Percentiles rank a stretch among this genome's conserved stretches.
These are phyloP conservation scores for Venturia aucupariae DNA, from an alignment of 2,329 filamentous ascomycete genomes.

Conservation along the genomic window DNA sequence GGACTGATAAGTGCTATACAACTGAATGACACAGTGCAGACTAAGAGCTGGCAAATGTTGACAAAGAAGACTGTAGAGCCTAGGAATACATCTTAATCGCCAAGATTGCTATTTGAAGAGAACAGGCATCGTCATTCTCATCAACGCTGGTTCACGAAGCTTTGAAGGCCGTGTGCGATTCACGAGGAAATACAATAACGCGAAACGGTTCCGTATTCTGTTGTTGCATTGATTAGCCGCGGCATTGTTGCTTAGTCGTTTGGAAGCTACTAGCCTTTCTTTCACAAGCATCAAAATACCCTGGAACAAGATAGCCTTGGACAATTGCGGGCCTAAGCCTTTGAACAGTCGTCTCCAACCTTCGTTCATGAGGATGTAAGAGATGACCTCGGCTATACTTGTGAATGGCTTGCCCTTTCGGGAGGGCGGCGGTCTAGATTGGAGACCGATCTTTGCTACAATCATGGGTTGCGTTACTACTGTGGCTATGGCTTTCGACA, in stretches of 20 bases:
- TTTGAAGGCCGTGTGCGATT: no score
- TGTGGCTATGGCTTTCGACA: constrained; percentile 11
- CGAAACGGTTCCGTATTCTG: neutral
- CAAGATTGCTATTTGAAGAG: no score
- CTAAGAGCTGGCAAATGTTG: no score
- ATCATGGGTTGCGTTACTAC: neutral
- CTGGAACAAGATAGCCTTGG: constrained; percentile 88
- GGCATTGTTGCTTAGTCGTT: no score
- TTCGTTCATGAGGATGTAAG: constrained; percentile 83
- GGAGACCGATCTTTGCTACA: constrained; percentile 70
- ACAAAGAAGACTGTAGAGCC: no score
- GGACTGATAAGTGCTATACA: no score
- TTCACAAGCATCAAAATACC: constrained; percentile 99
- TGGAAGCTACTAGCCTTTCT: constrained; percentile 56
- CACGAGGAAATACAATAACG: neutral
- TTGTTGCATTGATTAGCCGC: no score
- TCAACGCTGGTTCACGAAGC: no score
- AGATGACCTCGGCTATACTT: constrained; percentile 88
- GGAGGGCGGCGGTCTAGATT: constrained; percentile 79
- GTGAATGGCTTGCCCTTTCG: constrained; percentile 87
- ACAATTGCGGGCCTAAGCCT: constrained; percentile 85
- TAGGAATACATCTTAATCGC: no score
- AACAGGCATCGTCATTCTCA: no score
- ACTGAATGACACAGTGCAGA: no score
- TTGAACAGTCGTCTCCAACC: constrained; percentile 79